Base-by-base conservation (phyloP, 768 basidiomycete species). In the Rubroboletus satanas region DNA sequence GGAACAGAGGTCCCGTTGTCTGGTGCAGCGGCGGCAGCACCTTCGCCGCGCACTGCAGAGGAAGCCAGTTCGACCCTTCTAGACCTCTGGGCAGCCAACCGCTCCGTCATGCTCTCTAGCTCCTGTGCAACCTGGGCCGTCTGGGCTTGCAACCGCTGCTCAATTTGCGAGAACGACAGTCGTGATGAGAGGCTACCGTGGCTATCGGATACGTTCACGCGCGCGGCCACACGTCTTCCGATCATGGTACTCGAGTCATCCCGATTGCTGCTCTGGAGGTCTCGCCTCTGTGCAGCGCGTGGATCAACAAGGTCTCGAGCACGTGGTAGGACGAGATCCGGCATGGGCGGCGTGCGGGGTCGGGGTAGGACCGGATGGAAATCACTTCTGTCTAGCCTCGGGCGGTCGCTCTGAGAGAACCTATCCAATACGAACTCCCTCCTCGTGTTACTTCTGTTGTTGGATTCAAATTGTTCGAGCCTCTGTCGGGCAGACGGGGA, bases 161-260 rank as follows among this genome's bases (percentile, higher is more conserved):
- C 70, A 1, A 73, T 51, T 42, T 56, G 64, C 36, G 66, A 57
- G 33, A 66, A 42, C 41, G 68, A 54, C 7, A 62, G 51, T 38
- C 66, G 57, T 12, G 62, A 55, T 29, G 54, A 61, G 45, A 61
- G 59, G 32, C 55, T 56, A 17, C 47, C 41, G 1, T 58, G 66
- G n/a, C 49, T 36, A 6, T 68, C 60, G 33, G 66, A 48, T 36
- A 60, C 55, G 31, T 54, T 60, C 18, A 62, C 51, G 51, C 70
- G 70, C 3, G 72, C 72, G 4, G 71, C 67, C 41, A 71, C 70
- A 37, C 69, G 70, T 28, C 72, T 65, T 35, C 70, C 70, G 17
- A 73, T 72, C 68, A 71, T 66, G 5, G 70, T 71, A 10, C 58
- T 68, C 15, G 72, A 56, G 9, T 71, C 70, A n/a, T 73, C 70